Evolutionary conservation across 139 green algal genomes (phyloP).

Genomic region (Diplosphaera chodatii): DNA sequence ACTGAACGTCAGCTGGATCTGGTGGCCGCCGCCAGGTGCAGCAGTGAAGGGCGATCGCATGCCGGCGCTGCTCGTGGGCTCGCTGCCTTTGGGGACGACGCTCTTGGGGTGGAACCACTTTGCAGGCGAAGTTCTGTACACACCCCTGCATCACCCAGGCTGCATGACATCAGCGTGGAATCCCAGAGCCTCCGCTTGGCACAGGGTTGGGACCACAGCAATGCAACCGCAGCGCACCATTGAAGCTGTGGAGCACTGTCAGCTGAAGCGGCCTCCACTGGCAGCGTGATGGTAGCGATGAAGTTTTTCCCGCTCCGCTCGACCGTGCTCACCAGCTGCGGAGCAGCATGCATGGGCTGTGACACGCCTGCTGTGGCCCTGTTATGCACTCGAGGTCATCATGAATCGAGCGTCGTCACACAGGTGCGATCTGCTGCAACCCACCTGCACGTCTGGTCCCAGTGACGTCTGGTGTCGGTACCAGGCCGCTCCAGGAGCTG

Average conservation of each 20-base stretch:
- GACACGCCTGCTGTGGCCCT: background rate
- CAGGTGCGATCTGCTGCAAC: background rate
- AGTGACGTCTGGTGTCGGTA: background rate
- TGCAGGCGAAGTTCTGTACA: conserved; percentile 15
- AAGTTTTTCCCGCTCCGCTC: background rate
- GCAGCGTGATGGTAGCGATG: background rate
- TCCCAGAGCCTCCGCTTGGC: background rate
- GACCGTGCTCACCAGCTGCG: background rate
- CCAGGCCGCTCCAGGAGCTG: background rate
- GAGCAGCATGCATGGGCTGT: background rate
- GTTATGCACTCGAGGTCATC: background rate
- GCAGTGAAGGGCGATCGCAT: background rate
- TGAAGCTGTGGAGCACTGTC: background rate
- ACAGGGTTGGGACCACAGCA: background rate
- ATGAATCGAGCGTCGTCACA: background rate
- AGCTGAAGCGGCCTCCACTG: background rate
- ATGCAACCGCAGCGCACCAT: background rate
- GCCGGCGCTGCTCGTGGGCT: conserved; percentile 4
- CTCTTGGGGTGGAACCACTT: conserved; percentile 18
- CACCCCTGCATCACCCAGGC: conserved; percentile 8
- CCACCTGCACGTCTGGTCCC: background rate
- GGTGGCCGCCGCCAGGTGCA: background rate
- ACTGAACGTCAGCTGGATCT: conserved; percentile 7
- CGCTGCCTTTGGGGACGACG: background rate
- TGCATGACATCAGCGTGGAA: background rate